phyloP scores from a whole-genome alignment of 371 early-diverging fungal genomes.

The Dinochytrium kinnereticum region DNA sequence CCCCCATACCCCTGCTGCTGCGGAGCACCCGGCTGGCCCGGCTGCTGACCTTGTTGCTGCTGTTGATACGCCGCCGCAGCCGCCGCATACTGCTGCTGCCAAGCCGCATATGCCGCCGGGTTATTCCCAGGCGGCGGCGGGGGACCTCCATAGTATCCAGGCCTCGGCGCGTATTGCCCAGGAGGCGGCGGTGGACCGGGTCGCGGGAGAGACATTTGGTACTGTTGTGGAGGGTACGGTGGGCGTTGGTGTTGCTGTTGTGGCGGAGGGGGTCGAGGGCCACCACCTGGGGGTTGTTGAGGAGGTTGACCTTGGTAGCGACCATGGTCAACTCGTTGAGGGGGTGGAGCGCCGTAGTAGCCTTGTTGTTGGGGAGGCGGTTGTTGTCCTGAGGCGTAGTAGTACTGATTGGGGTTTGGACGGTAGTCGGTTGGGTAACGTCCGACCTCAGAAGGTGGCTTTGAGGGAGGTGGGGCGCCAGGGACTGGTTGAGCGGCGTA shows the following conservation, averaged over 20 bases:
- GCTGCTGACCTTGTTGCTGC: not conserved
- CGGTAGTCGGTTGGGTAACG: not conserved
- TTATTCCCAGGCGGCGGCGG: not conserved
- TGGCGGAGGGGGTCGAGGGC: slow-evolving; percentile 10
- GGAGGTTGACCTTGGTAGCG: not conserved
- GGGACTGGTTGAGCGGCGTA: not conserved
- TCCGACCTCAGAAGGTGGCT: not conserved
- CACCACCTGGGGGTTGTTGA: not conserved
- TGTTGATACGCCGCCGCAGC: no score
- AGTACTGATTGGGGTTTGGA: not conserved
- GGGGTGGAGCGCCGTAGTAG: slow-evolving; percentile 9
- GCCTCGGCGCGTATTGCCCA: not conserved
- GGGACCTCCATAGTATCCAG: slow-evolving; percentile 6
- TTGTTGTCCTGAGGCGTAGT: not conserved
- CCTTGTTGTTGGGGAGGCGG: not conserved
- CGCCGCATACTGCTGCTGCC: not conserved
- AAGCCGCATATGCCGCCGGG: slow-evolving; percentile 2
- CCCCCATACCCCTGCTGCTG: not conserved
- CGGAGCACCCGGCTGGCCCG: not conserved
- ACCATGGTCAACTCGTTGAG: not conserved
- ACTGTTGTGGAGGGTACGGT: slow-evolving; percentile 4
- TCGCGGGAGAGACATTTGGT: not conserved
- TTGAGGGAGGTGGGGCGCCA: no score
- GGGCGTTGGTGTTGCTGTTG: slow-evolving; percentile 4
- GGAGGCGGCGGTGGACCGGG: slow-evolving; percentile 9